Base-by-base conservation (phyloP, 768 basidiomycete species). In the Galerina sulciceps region DNA sequence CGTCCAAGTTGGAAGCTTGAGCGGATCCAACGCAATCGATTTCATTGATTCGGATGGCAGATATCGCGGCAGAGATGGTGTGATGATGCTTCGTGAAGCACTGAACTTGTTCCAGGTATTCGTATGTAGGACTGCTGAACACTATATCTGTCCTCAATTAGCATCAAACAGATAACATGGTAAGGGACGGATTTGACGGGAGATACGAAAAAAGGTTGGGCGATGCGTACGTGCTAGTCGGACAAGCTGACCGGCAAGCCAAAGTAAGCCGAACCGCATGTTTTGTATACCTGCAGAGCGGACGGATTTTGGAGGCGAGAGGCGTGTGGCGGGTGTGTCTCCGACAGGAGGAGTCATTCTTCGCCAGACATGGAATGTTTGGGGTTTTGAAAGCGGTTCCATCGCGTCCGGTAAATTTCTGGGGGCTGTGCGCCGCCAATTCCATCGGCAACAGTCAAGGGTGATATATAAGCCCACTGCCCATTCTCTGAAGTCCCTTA, bases 391-490 rank as follows among this genome's bases (percentile, higher is more conserved):
- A 37, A 51, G 57, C 57, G 57, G 57, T 42, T 18, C 43, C 50
- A 58, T 58, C 57, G 57, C 57, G 51, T 51, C 57, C 57, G 57
- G 52, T 40, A 11, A 51, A 35, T 20, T 45, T 11, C 44, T 36
- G 5, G 48, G 44, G 57, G 57, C 57, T 58, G 57, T 58, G 57
- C 50, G 8, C 9, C 49, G 49, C 55, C 55, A 57, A 48, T 40
- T 26, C 40, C 47, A 57, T 57, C 55, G 55, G 55, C 26, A 31
- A 58, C 56, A 51, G 36, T 17, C 43, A 54, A 53, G 53, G 53
- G 42, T 54, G 23, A 54, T 54, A 54, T 54, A 54, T 54, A 54
- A 54, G 44, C 42, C 53, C 53, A 8, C 17, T 36, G n/a, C 34
- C 41, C 53, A 54, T 45, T 43, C 18, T n/a, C 23, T 10, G 18